These are phyloP conservation scores for Metrosideros polymorpha DNA, from an alignment of 441 rosid genomes.

Conservation along the genomic window DNA sequence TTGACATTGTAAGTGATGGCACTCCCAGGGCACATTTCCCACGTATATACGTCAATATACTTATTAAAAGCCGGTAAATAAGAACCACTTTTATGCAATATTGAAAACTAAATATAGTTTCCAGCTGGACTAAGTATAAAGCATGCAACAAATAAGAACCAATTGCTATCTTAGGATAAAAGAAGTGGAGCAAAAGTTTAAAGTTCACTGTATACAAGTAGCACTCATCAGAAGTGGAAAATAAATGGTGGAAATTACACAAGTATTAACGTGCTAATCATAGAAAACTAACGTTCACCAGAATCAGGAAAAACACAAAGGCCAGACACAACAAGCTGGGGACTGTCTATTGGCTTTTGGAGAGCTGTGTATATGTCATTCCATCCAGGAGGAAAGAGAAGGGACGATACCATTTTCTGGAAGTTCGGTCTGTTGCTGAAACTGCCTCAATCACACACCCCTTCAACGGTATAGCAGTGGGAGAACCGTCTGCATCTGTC, in stretches of 20 bases:
- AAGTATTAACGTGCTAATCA: not conserved
- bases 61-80: not conserved
- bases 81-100: not conserved
- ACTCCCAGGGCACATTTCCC: not conserved
- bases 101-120: not conserved
- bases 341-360: not conserved
- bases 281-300: not conserved
- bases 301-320: not conserved
- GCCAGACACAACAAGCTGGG: not conserved
- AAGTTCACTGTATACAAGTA: not conserved
- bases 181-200: not conserved
- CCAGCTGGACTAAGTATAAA: not conserved
- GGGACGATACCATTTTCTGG: slow-evolving; percentile 62
- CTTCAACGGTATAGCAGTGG: slow-evolving; percentile 28
- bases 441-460: slow-evolving; percentile 68
- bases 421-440: slow-evolving; percentile 58
- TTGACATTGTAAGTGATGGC: not conserved
- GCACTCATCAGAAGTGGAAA: not conserved
- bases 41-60: not conserved
- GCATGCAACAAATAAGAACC: not conserved
- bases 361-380: not conserved
- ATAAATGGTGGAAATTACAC: not conserved
- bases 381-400: not conserved
- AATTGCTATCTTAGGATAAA: not conserved
- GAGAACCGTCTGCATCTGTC: slow-evolving; percentile 43